Percentiles rank a stretch among this genome's conserved stretches.
Evolutionary conservation across 108 stramenopile genomes (phyloP).

Genomic region (Halocafeteria seosinensis): DNA sequence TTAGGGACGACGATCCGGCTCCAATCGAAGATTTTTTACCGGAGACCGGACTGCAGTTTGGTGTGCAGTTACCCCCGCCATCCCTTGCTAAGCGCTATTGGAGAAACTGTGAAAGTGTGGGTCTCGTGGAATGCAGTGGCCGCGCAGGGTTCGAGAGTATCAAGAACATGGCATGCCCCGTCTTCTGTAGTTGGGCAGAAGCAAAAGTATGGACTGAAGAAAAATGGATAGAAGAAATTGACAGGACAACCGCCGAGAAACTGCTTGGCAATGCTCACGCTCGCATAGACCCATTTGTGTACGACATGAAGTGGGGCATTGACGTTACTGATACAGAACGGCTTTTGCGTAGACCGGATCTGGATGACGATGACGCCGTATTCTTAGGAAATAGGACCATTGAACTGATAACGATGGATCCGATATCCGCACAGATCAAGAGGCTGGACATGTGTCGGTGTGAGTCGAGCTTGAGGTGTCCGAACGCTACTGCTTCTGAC

Average conservation of each 20-base stretch:
- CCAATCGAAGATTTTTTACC: not conserved
- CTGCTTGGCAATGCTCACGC: not conserved
- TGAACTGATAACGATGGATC: not conserved
- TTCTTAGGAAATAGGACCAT: not conserved
- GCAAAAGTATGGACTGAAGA: not conserved
- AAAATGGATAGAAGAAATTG: not conserved
- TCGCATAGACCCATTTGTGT: not conserved
- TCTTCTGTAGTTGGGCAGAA: not conserved
- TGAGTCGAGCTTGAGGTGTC: slow-evolving; percentile 48
- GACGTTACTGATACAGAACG: not conserved
- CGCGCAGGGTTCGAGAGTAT: too few species aligned
- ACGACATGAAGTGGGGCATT: slow-evolving; percentile 4
- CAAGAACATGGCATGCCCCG: too few species aligned
- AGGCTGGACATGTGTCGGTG: slow-evolving; percentile 56
- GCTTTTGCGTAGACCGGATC: not conserved
- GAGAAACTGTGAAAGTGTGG: not conserved
- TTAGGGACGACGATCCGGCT: too few species aligned
- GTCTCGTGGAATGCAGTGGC: too few species aligned
- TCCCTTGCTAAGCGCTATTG: not conserved
- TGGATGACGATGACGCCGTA: not conserved
- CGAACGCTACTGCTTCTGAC: slow-evolving; percentile 44
- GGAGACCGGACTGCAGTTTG: not conserved
- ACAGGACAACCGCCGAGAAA: not conserved
- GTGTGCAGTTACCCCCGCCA: not conserved
- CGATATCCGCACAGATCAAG: slow-evolving; percentile 6